Evolutionary conservation across 805 yeast species (phyloP), one percentile per base, ranked within the genome.

Genomic region (Ogataea sp.): DNA sequence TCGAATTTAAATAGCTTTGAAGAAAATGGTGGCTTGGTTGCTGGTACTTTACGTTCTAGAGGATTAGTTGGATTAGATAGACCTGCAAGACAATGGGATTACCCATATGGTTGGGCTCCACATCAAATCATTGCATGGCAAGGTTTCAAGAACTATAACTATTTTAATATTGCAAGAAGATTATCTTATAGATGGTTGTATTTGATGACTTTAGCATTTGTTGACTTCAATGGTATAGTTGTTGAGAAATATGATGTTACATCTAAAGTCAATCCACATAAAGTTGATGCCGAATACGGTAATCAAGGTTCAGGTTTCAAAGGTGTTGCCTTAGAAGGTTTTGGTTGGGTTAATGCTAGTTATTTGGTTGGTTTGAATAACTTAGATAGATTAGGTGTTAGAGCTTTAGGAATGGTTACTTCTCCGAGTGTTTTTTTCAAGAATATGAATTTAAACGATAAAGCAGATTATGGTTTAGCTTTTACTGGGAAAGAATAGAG

Each of bases 71-170:
- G 81, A 1, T 60, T 83, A 15, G 68, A 74, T 32, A 68, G 87
- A 51, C 96, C 95, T n/a, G 76, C 82, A 11, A 70, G 97, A 58
- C 98, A 90, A 62, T 90, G 98, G 98, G 98, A 90, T 59, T 93
- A 82, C 59, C 98, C 98, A 2, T 86, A 67, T 54, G 97, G 97
- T 2, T 90, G 98, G 98, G 96, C 97, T 0, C 97, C 98, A 3
- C 97, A 93, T 57, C 98, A 90, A 61, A 85, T 90, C 15, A 59
- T 90, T 39, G 90, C 95, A 1, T 90, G 98, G 98, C 74, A 73
- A 34, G 97, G 97, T 0, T 67, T 90, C 26, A 50, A 58, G 23
- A 73, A 78, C 39, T 93, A 90, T 56, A 93, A 89, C 0, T 84
- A 69, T 53, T 58, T 57, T 3, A 75, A 70, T 3, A 74, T 75